These are phyloP conservation scores for Chaetomium olivaceum DNA, from an alignment of 2,329 filamentous ascomycete genomes.

Conservation along the genomic window DNA sequence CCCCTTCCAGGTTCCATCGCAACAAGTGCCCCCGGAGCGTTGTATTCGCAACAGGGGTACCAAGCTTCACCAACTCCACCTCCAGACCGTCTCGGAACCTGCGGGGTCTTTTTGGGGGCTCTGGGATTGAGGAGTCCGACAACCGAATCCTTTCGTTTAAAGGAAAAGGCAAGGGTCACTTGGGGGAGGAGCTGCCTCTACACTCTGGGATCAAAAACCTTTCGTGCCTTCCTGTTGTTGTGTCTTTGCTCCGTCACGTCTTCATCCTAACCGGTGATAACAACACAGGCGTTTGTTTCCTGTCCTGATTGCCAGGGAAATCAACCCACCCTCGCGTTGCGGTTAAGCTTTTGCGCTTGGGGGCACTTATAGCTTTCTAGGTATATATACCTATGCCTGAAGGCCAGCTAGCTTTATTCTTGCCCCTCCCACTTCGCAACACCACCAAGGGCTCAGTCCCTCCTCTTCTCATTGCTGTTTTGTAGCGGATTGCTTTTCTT, in stretches of 20 bases:
- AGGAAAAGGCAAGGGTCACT: not conserved
- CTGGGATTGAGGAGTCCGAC: not conserved
- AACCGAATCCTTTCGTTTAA: not conserved
- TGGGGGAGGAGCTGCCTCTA: not conserved
- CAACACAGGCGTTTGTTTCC: not conserved
- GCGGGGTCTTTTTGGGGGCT: conserved; percentile 14
- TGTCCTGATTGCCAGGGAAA: not conserved
- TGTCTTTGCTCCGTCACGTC: not conserved
- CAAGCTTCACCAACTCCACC: conserved; percentile 10
- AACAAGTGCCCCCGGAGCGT: not conserved
- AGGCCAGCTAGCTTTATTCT: not conserved
- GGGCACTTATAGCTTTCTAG: not conserved
- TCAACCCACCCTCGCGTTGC: not conserved
- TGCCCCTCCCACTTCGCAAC: not conserved
- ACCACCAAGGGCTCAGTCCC: not conserved
- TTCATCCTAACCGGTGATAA: not conserved
- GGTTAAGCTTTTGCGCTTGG: not conserved
- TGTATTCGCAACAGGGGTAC: not conserved
- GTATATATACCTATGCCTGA: not conserved
- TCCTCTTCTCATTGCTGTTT: not conserved
- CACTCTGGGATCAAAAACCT: not conserved
- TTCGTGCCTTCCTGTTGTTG: not conserved
- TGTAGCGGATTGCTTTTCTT: not conserved
- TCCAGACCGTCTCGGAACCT: not conserved
- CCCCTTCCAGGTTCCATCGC: not conserved